These are phyloP conservation scores for Jacaranda copaia DNA, from an alignment of 257 asterid genomes.

Conservation along the genomic window DNA sequence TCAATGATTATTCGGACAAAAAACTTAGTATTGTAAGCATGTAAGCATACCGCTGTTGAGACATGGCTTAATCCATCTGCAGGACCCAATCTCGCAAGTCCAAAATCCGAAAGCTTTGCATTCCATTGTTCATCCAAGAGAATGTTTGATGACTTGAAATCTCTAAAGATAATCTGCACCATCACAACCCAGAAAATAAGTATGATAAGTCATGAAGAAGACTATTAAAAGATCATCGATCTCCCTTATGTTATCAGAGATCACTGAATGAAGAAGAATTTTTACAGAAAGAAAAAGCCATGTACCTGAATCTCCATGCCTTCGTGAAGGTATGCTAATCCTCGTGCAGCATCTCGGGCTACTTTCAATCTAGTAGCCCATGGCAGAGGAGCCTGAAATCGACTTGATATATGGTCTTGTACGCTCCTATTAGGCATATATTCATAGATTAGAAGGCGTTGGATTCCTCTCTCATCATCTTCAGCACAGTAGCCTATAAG, in stretches of 20 bases:
- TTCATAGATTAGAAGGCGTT: constrained; percentile 81
- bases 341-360: constrained; percentile 81
- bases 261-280: too few species aligned
- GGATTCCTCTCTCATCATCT: constrained; percentile 91
- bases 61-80: constrained; percentile 82
- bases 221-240: background rate
- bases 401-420: constrained; percentile 74
- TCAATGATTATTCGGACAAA: background rate
- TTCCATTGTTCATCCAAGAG: constrained; percentile 85
- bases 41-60: constrained; percentile 75
- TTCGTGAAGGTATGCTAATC: constrained; percentile 86
- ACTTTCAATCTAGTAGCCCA: constrained; percentile 74
- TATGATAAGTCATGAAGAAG: background rate
- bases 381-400: constrained; percentile 72
- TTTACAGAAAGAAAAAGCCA: background rate
- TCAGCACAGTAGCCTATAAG: constrained; percentile 88
- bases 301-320: constrained; percentile 93
- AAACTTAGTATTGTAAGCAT: background rate
- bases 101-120: constrained; percentile 93
- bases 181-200: background rate
- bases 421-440: constrained; percentile 76
- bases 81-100: constrained; percentile 88
- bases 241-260: background rate
- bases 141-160: constrained; percentile 90
- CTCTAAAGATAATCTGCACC: constrained; percentile 86